These are phyloP conservation scores for Malus domestica DNA, from an alignment of 306 rosid species.

Conservation along the genomic window DNA sequence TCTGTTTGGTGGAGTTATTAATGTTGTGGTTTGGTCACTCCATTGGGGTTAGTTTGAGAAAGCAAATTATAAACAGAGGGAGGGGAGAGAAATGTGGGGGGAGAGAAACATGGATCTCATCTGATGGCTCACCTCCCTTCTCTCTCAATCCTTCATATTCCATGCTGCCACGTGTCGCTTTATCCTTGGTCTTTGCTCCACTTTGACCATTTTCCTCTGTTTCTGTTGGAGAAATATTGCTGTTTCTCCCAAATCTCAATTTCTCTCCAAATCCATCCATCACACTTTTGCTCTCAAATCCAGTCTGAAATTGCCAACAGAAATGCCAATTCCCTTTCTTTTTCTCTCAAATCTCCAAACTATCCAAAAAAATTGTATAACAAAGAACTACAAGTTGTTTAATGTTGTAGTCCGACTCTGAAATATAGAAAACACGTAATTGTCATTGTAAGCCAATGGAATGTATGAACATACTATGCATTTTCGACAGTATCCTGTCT, in stretches of 20 bases:
- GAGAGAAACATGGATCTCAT: constrained; percentile 6
- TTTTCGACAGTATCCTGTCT: too few relatives aligned
- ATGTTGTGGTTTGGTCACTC: constrained; percentile 6
- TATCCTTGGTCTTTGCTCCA: background rate
- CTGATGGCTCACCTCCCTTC: constrained; percentile 3
- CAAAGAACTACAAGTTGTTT: background rate
- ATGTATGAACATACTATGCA: background rate
- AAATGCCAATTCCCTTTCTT: background rate
- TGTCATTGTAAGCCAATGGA: too few relatives aligned
- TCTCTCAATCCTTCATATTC: constrained; percentile 1
- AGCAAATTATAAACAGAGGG: constrained; percentile 1
- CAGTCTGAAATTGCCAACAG: background rate
- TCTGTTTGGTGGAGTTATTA: background rate
- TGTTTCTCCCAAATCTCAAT: background rate
- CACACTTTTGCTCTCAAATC: background rate
- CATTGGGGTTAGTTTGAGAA: constrained; percentile 9
- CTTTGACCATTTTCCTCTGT: constrained; percentile 7
- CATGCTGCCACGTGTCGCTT: constrained; percentile 6
- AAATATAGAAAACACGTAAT: too few relatives aligned
- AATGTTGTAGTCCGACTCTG: background rate
- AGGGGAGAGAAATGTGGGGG: constrained; percentile 16
- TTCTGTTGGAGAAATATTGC: background rate
- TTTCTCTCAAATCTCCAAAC: background rate
- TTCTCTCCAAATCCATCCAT: background rate
- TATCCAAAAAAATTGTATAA: background rate